Percentiles rank a stretch among this genome's conserved stretches.
Conservation (phyloP, 2,329 filamentous ascomycete species). For the Raffaelea deltoideospora region DNA sequence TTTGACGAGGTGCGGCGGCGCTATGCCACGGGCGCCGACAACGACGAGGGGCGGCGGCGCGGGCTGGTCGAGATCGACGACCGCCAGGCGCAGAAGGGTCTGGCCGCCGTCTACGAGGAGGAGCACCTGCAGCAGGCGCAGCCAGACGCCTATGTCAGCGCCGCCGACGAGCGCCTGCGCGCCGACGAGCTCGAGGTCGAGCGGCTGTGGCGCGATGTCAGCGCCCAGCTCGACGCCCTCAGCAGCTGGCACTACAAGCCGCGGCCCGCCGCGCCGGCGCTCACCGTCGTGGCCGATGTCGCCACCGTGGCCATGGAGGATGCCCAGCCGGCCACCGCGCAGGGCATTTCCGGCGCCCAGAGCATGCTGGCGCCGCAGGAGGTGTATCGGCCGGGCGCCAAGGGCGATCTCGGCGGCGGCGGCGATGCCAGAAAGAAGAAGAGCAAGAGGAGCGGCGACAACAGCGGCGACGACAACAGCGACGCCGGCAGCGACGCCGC, state of each 20-base stretch:
- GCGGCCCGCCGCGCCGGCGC: conserved; percentile 62
- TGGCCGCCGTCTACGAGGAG: conserved; percentile 89
- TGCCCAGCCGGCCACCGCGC: conserved; percentile 70
- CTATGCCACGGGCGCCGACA: conserved; percentile 45
- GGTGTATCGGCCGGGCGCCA: conserved; percentile 68
- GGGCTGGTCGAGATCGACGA: conserved; percentile 74
- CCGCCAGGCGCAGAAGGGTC: conserved; percentile 68
- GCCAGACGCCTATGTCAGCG: conserved; percentile 64
- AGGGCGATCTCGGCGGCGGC: conserved; percentile 40
- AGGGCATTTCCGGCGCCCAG: conserved; percentile 50
- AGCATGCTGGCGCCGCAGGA: conserved; percentile 87
- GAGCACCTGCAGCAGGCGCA: conserved; percentile 70
- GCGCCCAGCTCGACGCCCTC: conserved; percentile 69
- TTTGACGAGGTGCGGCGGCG: conserved; percentile 85
- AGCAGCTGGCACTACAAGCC: conserved; percentile 94
- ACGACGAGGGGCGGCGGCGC: conserved; percentile 40
- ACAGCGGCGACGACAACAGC: conserved; percentile 2
- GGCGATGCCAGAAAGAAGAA: no score
- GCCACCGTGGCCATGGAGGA: conserved; percentile 94
- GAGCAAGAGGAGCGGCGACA: neutral
- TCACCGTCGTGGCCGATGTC: conserved; percentile 80
- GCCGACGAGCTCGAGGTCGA: conserved; percentile 75
- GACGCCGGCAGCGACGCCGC: no score
- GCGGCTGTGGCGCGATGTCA: conserved; percentile 67
- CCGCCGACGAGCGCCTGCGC: conserved; percentile 65